These are phyloP conservation scores for Pichia eremophila DNA, from an alignment of 805 yeast species.

Conservation along the genomic window DNA sequence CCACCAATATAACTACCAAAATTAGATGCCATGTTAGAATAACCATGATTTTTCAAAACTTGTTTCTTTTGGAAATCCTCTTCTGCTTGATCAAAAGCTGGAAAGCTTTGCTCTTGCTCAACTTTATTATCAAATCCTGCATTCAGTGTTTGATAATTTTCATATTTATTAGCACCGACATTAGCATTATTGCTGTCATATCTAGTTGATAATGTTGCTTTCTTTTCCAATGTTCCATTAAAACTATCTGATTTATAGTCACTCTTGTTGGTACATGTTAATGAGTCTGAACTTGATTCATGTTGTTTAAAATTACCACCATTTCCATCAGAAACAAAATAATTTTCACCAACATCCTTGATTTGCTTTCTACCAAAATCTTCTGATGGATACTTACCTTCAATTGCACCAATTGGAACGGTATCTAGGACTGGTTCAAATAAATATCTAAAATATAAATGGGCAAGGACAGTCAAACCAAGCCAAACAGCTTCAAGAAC, in stretches of 20 bases:
- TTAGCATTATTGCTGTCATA: background rate
- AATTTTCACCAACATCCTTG: constrained; percentile 25
- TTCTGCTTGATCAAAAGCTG: background rate
- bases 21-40: background rate
- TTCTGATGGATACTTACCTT: constrained; percentile 42
- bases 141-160: no score
- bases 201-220: background rate
- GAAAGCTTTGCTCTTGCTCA: background rate
- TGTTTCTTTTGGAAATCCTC: background rate
- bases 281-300: background rate
- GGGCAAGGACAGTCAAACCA: constrained; percentile 48
- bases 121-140: background rate
- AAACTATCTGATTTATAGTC: background rate
- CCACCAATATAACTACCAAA: constrained; percentile 1
- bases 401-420: constrained; percentile 60
- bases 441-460: constrained; percentile 46
- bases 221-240: constrained; percentile 1
- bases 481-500: constrained; percentile 57
- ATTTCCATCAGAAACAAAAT: constrained; percentile 14
- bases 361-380: constrained; percentile 62
- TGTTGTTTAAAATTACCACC: constrained; percentile 1
- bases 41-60: background rate
- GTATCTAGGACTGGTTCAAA: constrained; percentile 57
- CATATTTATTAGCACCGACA: no score
- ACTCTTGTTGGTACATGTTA: background rate